Conservation (phyloP, 345 rosid species). For the Salix udensis region DNA sequence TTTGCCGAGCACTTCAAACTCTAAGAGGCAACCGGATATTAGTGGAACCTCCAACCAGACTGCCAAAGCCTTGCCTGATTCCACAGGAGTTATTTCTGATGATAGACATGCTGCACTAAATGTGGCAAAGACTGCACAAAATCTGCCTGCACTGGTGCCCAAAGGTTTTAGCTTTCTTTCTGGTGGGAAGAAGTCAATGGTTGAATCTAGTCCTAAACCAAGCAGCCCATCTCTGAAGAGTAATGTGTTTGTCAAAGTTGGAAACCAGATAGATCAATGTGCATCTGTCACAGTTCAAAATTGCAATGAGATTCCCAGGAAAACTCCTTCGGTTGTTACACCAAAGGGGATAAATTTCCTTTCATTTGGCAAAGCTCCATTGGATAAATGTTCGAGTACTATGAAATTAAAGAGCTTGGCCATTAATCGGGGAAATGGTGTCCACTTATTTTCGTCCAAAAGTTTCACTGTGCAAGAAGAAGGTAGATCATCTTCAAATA, state of each 20-base stretch:
- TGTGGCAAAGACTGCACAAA: slow-evolving; percentile 8
- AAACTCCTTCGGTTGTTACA: slow-evolving; percentile 11
- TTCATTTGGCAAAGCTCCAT: slow-evolving; percentile 48
- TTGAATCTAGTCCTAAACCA: slow-evolving; percentile 17
- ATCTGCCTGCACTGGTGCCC: slow-evolving; percentile 29
- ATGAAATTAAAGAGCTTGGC: slow-evolving; percentile 20
- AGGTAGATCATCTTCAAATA: not conserved
- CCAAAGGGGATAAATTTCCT: slow-evolving; percentile 51
- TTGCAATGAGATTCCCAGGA: slow-evolving; percentile 22
- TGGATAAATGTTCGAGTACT: slow-evolving; percentile 15
- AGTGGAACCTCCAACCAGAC: slow-evolving; percentile 13
- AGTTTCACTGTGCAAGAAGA: slow-evolving; percentile 5
- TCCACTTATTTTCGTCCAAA: slow-evolving; percentile 8
- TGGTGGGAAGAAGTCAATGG: slow-evolving; percentile 25
- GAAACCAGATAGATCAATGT: slow-evolving; percentile 22
- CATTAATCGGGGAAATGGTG: slow-evolving; percentile 12
- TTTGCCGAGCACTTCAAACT: slow-evolving; percentile 17
- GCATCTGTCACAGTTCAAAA: slow-evolving; percentile 18
- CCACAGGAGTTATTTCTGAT: slow-evolving; percentile 13
- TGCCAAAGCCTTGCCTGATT: slow-evolving; percentile 10
- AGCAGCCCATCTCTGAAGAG: slow-evolving; percentile 20
- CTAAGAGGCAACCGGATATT: slow-evolving; percentile 24
- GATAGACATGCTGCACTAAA: slow-evolving; percentile 17
- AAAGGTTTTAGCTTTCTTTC: slow-evolving; percentile 46
- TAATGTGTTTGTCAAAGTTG: slow-evolving; percentile 14